phyloP scores from a whole-genome alignment of 306 rosid genomes.

The Pyrus communis region DNA sequence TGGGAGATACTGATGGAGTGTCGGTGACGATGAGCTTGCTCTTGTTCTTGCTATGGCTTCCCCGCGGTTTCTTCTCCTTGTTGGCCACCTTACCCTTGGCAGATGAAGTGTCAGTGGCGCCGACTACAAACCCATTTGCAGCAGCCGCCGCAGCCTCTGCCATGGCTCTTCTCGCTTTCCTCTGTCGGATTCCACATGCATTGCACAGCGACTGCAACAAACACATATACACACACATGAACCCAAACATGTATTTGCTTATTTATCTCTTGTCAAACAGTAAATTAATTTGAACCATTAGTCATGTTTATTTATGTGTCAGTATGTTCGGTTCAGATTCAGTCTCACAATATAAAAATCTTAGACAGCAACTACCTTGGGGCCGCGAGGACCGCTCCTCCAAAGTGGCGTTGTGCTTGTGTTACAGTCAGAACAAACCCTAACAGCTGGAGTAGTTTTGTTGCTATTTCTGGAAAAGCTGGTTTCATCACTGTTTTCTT shows the following conservation, averaged over 20 bases:
- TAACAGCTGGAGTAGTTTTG: constrained; percentile 8
- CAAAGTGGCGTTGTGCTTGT: constrained; percentile 84
- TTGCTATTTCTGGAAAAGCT: constrained; percentile 14
- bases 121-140: constrained; percentile 10
- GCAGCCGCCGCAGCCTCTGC: constrained; percentile 42
- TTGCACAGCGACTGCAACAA: constrained; percentile 83
- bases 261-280: neutral
- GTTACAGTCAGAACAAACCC: constrained; percentile 85
- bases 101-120: neutral
- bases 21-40: constrained; percentile 8
- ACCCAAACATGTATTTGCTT: neutral
- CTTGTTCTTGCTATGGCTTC: constrained; percentile 23
- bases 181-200: constrained; percentile 85
- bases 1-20: neutral
- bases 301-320: neutral
- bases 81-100: constrained; percentile 25
- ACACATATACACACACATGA: neutral
- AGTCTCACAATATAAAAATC: neutral
- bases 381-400: constrained; percentile 96
- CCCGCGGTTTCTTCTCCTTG: constrained; percentile 42
- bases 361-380: constrained; percentile 46
- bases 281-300: neutral
- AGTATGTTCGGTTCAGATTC: neutral
- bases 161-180: constrained; percentile 80
- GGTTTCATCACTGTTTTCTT: constrained; percentile 22